phyloP scores from a whole-genome alignment of 805 yeast genomes.

The Sugiyamaella mastotermitis region DNA sequence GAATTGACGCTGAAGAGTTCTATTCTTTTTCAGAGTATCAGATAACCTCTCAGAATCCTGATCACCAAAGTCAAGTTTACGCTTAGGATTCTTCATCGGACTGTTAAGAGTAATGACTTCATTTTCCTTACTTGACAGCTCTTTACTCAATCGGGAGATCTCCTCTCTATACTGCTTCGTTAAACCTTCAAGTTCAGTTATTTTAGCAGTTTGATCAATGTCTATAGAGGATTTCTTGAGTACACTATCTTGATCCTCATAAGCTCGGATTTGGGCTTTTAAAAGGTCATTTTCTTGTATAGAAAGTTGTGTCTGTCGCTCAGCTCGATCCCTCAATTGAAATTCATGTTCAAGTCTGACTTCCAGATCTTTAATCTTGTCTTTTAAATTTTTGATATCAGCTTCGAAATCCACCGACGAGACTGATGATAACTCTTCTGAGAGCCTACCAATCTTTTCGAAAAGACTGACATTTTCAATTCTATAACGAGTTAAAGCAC shows the following conservation, averaged over 20 bases:
- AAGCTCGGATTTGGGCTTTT: constrained; percentile 47
- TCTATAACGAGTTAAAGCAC: constrained; percentile 32
- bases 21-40: constrained; percentile 11
- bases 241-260: constrained; percentile 35
- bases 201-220: constrained; percentile 21
- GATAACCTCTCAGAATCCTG: constrained; percentile 11
- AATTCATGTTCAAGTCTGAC: constrained; percentile 37
- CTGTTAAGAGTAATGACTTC: constrained; percentile 11
- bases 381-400: constrained; percentile 25
- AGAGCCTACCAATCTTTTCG: constrained; percentile 29
- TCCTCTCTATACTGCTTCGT: constrained; percentile 53
- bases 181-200: constrained; percentile 38
- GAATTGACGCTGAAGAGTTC: constrained; percentile 18
- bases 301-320: constrained; percentile 48
- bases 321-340: constrained; percentile 33
- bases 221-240: constrained; percentile 17
- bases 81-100: constrained; percentile 12
- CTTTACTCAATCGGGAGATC: constrained; percentile 39
- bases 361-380: constrained; percentile 25
- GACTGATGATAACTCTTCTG: constrained; percentile 25
- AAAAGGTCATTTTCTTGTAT: constrained; percentile 53
- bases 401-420: constrained; percentile 23
- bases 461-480: constrained; percentile 25
- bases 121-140: constrained; percentile 30
- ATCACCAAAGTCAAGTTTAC: too few species aligned